Conservation (phyloP, 2,329 filamentous ascomycete genomes). For the Exophiala oligosperma region DNA sequence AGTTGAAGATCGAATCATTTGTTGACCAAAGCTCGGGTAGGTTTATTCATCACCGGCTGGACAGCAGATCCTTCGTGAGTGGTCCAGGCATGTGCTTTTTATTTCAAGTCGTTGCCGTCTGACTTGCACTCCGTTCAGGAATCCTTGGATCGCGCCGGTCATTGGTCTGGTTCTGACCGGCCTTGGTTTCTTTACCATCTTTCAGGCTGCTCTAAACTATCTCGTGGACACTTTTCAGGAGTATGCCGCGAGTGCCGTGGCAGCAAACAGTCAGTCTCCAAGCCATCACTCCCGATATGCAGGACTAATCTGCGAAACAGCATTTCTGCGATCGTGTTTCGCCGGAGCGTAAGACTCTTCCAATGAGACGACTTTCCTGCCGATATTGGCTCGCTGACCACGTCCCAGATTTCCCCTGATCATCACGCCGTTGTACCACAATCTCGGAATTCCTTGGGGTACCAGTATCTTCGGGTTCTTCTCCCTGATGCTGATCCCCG, state of each 20-base stretch:
- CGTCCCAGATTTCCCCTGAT: no score
- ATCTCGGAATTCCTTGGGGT: constrained; percentile 49
- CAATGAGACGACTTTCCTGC: no score
- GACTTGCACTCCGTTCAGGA: constrained; percentile 16
- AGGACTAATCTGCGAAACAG: constrained; percentile 39
- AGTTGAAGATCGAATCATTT: no score
- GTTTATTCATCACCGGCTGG: no score
- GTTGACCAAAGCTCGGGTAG: no score
- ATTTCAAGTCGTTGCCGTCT: no score
- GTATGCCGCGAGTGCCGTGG: constrained; percentile 43
- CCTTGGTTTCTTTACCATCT: constrained; percentile 43
- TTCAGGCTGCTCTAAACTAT: constrained; percentile 43
- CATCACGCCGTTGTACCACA: constrained; percentile 40
- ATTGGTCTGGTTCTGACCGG: constrained; percentile 40
- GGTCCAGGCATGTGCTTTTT: no score
- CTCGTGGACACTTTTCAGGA: constrained; percentile 44
- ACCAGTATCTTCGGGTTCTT: constrained; percentile 47
- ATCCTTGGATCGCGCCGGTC: constrained; percentile 35
- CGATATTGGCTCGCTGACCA: no score
- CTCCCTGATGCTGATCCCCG: constrained; percentile 43
- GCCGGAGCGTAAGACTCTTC: no score
- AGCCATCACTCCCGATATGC: no score
- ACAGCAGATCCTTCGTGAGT: no score
- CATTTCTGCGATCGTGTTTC: constrained; percentile 35
- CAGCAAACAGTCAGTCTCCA: constrained; percentile 37